Percentiles rank a stretch among this genome's conserved stretches.
These are phyloP conservation scores for Pilatotrama ljubarskyi DNA, from an alignment of 768 basidiomycete species.

Conservation along the genomic window DNA sequence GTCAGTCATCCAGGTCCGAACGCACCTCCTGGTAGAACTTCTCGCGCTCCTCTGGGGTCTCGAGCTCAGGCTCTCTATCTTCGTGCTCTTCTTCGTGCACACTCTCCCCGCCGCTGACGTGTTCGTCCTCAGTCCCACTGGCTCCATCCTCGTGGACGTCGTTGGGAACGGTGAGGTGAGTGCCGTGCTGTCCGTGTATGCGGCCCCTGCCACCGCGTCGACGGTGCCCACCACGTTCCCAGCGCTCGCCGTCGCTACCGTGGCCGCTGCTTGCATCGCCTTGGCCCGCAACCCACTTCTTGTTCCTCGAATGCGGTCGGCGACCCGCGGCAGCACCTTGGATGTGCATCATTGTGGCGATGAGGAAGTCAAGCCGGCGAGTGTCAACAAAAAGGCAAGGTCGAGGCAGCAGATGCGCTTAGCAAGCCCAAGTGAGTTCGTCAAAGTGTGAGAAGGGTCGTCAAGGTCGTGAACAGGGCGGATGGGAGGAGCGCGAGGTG, in stretches of 20 bases:
- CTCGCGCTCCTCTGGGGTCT: constrained; percentile 64
- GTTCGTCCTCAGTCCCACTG: constrained; percentile 36
- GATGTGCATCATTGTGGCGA: constrained; percentile 18
- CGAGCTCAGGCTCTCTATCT: constrained; percentile 48
- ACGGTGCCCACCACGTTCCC: constrained; percentile 63
- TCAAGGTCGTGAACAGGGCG: neutral
- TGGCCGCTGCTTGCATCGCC: constrained; percentile 40
- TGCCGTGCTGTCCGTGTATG: constrained; percentile 38
- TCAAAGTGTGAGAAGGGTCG: neutral
- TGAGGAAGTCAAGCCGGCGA: no score
- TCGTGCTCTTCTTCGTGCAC: constrained; percentile 29
- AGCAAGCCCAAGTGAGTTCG: neutral
- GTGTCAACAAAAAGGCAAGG: neutral
- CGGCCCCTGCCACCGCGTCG: constrained; percentile 48
- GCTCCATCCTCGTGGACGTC: constrained; percentile 32
- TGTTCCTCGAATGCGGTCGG: constrained; percentile 49
- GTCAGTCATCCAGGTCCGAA: neutral
- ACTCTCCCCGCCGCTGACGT: constrained; percentile 35
- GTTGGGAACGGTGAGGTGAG: constrained; percentile 16
- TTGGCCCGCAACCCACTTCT: constrained; percentile 59
- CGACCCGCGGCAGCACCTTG: constrained; percentile 28
- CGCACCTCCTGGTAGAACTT: constrained; percentile 72
- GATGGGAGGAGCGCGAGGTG: neutral
- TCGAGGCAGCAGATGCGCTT: neutral
- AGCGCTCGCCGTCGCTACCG: constrained; percentile 49